These are phyloP conservation scores for Xylariaceae sp. DNA, from an alignment of 2,329 filamentous ascomycete genomes.

Conservation along the genomic window DNA sequence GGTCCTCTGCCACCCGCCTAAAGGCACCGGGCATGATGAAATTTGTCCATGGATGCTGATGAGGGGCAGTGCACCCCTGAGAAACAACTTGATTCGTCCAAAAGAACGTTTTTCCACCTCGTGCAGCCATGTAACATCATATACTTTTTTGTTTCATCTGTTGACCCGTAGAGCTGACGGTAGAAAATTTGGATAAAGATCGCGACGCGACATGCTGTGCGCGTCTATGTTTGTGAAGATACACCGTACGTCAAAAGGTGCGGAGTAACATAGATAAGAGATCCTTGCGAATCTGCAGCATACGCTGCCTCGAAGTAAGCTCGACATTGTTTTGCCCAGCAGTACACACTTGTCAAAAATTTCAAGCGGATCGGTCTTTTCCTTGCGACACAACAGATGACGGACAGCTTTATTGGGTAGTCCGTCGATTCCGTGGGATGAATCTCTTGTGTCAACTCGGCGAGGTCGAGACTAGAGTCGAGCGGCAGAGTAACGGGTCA, in stretches of 20 bases:
- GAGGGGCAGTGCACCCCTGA: slow-evolving; percentile 11
- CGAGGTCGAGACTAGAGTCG: slow-evolving; percentile 4
- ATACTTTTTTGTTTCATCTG: slow-evolving; percentile 9
- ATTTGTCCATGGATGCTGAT: slow-evolving; percentile 8
- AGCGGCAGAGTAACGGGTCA: slow-evolving; percentile 1
- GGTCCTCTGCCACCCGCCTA: slow-evolving; percentile 2
- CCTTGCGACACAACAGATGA: background rate
- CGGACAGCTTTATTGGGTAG: background rate
- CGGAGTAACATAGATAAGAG: slow-evolving; percentile 2
- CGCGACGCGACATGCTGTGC: slow-evolving; percentile 8
- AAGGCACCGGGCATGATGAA: slow-evolving; percentile 7
- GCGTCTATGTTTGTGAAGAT: background rate
- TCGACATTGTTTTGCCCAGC: slow-evolving; percentile 1
- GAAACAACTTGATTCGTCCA: slow-evolving; percentile 13
- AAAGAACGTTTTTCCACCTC: slow-evolving; percentile 3
- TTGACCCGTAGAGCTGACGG: slow-evolving; percentile 6
- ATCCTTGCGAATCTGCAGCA: slow-evolving; percentile 1
- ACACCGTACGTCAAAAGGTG: slow-evolving; percentile 1
- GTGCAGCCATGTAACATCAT: slow-evolving; percentile 16
- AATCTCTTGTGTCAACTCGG: slow-evolving; percentile 2
- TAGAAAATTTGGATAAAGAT: slow-evolving; percentile 1
- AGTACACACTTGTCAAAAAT: background rate
- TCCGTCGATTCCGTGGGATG: slow-evolving; percentile 2
- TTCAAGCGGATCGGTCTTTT: background rate
- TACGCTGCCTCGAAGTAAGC: slow-evolving; percentile 2